Base-by-base conservation (phyloP, 257 asterid species). In the Thymus mandschuricus region DNA sequence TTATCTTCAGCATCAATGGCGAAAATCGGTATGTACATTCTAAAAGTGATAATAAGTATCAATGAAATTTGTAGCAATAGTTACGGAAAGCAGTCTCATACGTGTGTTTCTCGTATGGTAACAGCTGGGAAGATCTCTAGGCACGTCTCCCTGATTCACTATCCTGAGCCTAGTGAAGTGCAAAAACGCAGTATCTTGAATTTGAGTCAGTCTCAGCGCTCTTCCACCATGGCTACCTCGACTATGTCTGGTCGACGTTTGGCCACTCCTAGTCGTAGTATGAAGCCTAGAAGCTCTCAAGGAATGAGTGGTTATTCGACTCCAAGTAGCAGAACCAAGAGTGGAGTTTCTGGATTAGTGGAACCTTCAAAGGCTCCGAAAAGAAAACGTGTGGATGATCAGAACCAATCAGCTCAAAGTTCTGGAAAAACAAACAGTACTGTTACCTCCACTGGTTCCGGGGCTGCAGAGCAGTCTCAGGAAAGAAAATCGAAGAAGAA, bases 91-190 rank as follows among this genome's bases (percentile, higher is more conserved):
- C 44, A 13, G 58, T 61, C 68, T 69, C 35, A 59, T 61, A 11
- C 33, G 5, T 40, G 9, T 61, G 29, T 51, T 57, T 72, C 29
- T 55, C 70, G 29, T 33, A 43, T 75, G 66, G 45, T 66, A 28
- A 63, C 87, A 90, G 97, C 79, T 75, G 97, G 97, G 52, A 88
- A 82, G 83, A 86, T 90, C 63, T 80, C 96, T 0, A 79, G 82
- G 29, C 83, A 69, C 10, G 85, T 86, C 43, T 85, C 91, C 61
- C 75, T 90, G 50, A 60, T 86, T 75, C 90, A 81, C 77, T 88
- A 86, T 76, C 91, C 95, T 0, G 95, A 88, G 33, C 87, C 91
- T 6, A 67, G 81, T 64, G 92, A 86, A 75, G 52, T 85, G 46
- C 78, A 63, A 56, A 73, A 63, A 56, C 73, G 84, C 43, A 78